A percentile compares a stretch with the other conserved stretches of the same genome.
Conservation (phyloP, 2,329 filamentous ascomycete species). For the Fusarium redolens region DNA sequence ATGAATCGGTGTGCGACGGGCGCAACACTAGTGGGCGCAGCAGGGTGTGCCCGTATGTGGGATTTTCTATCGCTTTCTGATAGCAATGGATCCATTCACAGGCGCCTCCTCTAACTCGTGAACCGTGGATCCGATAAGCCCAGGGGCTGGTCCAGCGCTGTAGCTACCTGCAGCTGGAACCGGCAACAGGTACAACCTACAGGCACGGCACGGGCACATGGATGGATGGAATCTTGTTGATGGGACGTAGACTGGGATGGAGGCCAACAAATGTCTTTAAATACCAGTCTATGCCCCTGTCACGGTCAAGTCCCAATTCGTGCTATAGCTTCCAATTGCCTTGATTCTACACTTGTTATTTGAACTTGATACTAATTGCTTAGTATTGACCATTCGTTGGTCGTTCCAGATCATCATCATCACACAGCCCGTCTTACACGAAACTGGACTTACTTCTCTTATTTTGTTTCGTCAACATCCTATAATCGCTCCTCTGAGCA, state of each 20-base stretch:
- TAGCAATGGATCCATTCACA: conserved; percentile 32
- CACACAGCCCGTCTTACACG: conserved; percentile 30
- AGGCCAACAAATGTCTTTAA: conserved; percentile 25
- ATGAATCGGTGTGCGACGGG: conserved; percentile 43
- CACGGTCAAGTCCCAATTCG: conserved; percentile 9
- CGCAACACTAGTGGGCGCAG: conserved; percentile 38
- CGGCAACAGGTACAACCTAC: conserved; percentile 5
- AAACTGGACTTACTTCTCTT: conserved; percentile 17
- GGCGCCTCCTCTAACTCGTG: conserved; percentile 20
- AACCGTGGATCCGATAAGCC: conserved; percentile 41
- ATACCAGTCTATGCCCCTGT: conserved; percentile 32
- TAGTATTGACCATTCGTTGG: conserved; percentile 38
- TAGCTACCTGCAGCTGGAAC: not conserved
- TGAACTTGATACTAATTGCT: conserved; percentile 42
- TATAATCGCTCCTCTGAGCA: conserved; percentile 34
- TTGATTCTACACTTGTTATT: conserved; percentile 17
- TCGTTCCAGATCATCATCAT: conserved; percentile 26
- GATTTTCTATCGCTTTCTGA: conserved; percentile 36
- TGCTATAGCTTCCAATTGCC: conserved; percentile 22
- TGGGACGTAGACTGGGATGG: conserved; percentile 11
- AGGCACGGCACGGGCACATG: conserved; percentile 24
- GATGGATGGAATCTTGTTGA: conserved; percentile 12
- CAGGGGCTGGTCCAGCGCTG: conserved; percentile 10
- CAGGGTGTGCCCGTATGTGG: conserved; percentile 30
- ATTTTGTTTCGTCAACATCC: conserved; percentile 22